Evolutionary conservation across 495 filamentous ascomycete genomes (phyloP).

Genomic region (Penicillium verhagenii): DNA sequence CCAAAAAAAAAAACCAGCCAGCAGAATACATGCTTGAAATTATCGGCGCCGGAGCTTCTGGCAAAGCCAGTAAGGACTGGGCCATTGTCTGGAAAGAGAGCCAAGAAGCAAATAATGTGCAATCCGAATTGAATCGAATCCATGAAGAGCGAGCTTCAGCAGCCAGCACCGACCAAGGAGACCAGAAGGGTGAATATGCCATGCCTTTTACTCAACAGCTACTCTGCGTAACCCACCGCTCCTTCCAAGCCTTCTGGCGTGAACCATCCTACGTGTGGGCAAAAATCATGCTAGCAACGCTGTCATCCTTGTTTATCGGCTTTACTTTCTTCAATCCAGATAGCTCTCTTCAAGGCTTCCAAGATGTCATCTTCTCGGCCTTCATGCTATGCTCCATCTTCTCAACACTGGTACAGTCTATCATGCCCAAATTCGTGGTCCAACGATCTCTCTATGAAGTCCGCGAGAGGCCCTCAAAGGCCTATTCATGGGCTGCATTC

Average conservation of each 20-base stretch:
- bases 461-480: slow-evolving; percentile 61
- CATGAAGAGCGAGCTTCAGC: slow-evolving; percentile 1
- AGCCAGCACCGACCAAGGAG: slow-evolving; percentile 14
- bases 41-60: slow-evolving; percentile 76
- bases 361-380: slow-evolving; percentile 80
- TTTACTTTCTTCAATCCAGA: slow-evolving; percentile 74
- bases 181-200: slow-evolving; percentile 46
- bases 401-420: slow-evolving; percentile 68
- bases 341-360: slow-evolving; percentile 69
- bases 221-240: slow-evolving; percentile 38
- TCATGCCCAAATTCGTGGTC: slow-evolving; percentile 67
- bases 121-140: slow-evolving; percentile 52
- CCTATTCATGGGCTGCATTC: slow-evolving; percentile 67
- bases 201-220: slow-evolving; percentile 49
- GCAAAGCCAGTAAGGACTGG: slow-evolving; percentile 63
- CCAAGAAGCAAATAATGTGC: slow-evolving; percentile 60
- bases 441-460: slow-evolving; percentile 62
- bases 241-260: slow-evolving; percentile 51
- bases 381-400: slow-evolving; percentile 78
- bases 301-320: slow-evolving; percentile 52
- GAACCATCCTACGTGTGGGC: slow-evolving; percentile 24
- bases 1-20: slow-evolving; percentile 33
- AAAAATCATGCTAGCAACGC: slow-evolving; percentile 12
- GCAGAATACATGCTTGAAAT: slow-evolving; percentile 89
- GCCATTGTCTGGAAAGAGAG: slow-evolving; percentile 65